Conservation (phyloP, 177 flowering plant species). For the Tripterygium wilfordii region DNA sequence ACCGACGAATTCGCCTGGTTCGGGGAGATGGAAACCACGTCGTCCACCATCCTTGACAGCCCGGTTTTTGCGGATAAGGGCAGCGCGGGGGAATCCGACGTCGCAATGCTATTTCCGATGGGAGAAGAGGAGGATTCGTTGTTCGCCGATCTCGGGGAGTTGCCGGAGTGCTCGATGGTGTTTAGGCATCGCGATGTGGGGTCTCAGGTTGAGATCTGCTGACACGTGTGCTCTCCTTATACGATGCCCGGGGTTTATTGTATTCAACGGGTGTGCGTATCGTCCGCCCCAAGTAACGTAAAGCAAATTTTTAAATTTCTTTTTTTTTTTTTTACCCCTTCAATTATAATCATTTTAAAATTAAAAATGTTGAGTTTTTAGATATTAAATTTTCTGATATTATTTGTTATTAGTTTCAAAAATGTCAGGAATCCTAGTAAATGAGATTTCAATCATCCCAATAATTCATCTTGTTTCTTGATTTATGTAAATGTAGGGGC, state of each 20-base stretch:
- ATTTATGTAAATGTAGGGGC: no score
- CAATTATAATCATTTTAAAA: no score
- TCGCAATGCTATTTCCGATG: slow-evolving; percentile 52
- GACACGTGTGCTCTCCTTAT: slow-evolving; percentile 9
- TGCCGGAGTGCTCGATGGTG: slow-evolving; percentile 81
- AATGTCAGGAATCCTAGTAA: no score
- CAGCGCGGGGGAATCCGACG: slow-evolving; percentile 18
- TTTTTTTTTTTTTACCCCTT: slow-evolving; percentile 4
- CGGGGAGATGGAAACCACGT: slow-evolving; percentile 45
- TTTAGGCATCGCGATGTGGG: slow-evolving; percentile 56
- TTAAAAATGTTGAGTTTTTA: no score
- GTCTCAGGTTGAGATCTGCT: slow-evolving; percentile 26
- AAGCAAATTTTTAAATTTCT: slow-evolving; percentile 1
- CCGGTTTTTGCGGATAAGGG: slow-evolving; percentile 36
- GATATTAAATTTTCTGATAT: no score
- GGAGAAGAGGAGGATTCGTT: slow-evolving; percentile 75
- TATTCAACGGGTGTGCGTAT: slow-evolving; percentile 18
- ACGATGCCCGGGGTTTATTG: neutral
- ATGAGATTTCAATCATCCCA: no score
- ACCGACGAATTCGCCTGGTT: slow-evolving; percentile 53
- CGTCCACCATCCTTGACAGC: slow-evolving; percentile 44
- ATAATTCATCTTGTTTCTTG: no score
- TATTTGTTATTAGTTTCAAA: no score
- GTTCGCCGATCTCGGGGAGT: slow-evolving; percentile 87
- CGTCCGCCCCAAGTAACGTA: slow-evolving; percentile 20